A percentile compares a stretch with the other conserved stretches of the same genome.
Conservation (phyloP, 768 basidiomycete species). For the Boletus huronensis region DNA sequence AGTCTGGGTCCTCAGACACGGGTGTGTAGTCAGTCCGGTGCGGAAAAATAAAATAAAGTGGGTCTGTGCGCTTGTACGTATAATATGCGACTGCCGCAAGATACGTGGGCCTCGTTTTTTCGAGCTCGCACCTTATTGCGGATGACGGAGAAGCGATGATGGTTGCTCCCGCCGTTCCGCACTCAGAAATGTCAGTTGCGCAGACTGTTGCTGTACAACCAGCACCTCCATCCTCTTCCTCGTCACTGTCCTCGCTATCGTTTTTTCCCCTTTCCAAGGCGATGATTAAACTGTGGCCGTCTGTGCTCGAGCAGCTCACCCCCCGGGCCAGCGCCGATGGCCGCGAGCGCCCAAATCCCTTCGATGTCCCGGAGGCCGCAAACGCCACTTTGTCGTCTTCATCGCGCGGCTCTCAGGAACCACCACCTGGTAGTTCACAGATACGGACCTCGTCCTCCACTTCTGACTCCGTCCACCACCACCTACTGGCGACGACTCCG, state of each 20-base stretch:
- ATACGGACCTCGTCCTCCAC: conserved; percentile 16
- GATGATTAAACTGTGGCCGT: conserved; percentile 73
- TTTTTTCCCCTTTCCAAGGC: conserved; percentile 28
- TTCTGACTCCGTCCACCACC: conserved; percentile 25
- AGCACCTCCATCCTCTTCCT: conserved; percentile 7
- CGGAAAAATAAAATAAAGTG: not conserved
- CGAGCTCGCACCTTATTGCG: not conserved
- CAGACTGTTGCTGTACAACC: conserved; percentile 8
- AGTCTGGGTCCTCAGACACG: conserved; percentile 3
- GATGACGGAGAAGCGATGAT: conserved; percentile 14
- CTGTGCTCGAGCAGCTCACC: conserved; percentile 53
- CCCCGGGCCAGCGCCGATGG: conserved; percentile 47
- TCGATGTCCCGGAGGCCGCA: conserved; percentile 46
- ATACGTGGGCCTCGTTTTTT: conserved; percentile 1
- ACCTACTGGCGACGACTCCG: conserved; percentile 27
- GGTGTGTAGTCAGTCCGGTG: not conserved
- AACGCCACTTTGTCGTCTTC: conserved; percentile 20
- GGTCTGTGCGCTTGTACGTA: conserved; percentile 14
- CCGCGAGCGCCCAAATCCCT: conserved; percentile 55
- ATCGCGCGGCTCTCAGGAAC: conserved; percentile 13
- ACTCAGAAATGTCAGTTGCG: conserved; percentile 9
- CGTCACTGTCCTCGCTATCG: conserved; percentile 21
- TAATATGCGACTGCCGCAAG: not conserved
- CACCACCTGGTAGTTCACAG: conserved; percentile 5
- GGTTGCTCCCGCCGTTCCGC: conserved; percentile 7